Conservation (phyloP, 2,329 filamentous ascomycete species). For the Fusarium sp. region DNA sequence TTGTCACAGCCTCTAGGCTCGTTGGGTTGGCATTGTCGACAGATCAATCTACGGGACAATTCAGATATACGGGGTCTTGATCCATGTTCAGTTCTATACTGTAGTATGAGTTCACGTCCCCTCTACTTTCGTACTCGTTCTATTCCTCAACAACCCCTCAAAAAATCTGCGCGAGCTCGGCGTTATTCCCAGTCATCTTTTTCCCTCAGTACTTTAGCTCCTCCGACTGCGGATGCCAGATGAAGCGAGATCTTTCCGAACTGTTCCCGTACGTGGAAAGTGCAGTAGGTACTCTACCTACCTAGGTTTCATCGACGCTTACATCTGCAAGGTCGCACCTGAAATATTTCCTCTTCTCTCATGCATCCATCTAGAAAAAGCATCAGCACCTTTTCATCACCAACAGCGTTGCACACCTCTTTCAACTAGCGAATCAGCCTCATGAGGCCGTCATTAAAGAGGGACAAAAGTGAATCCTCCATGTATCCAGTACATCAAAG, state of each 20-base stretch:
- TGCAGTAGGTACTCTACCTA: no score
- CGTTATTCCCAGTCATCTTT: constrained; percentile 23
- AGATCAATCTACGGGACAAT: constrained; percentile 1
- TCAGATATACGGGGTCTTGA: constrained; percentile 2
- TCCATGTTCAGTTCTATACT: neutral
- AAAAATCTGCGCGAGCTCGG: constrained; percentile 22
- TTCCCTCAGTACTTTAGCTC: constrained; percentile 18
- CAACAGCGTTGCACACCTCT: neutral
- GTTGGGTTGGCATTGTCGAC: neutral
- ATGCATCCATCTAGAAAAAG: neutral
- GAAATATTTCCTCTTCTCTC: neutral
- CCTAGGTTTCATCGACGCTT: neutral
- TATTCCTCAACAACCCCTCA: constrained; percentile 1
- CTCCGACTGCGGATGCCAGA: constrained; percentile 33
- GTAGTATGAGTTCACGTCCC: neutral
- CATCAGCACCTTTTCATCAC: neutral
- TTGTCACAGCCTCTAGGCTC: neutral
- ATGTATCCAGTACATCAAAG: constrained; percentile 13
- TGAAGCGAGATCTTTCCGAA: constrained; percentile 7
- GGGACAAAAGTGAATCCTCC: neutral
- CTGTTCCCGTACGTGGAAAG: constrained; percentile 10
- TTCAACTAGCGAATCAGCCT: neutral
- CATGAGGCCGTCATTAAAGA: neutral
- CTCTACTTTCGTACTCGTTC: neutral
- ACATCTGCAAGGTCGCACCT: neutral